Evolutionary conservation across 164 flowering plant genomes (phyloP).

Genomic region (Brasenia schreberi): DNA sequence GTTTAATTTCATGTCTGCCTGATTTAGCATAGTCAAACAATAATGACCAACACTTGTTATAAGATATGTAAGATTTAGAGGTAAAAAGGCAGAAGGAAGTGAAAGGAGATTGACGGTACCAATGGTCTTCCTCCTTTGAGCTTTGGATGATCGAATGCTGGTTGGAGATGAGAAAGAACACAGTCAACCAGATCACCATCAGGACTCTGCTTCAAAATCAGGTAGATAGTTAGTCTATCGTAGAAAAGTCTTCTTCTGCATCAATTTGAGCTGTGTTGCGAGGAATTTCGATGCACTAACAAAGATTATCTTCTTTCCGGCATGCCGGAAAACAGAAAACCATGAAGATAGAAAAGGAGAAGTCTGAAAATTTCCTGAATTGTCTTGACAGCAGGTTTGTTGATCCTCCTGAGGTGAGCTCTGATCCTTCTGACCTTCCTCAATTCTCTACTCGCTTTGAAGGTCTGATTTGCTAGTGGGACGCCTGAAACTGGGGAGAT

Average conservation of each 20-base stretch:
- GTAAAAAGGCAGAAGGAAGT: background rate
- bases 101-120: conserved; percentile 23
- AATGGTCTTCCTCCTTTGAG: conserved; percentile 71
- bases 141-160: conserved; percentile 92
- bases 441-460: conserved; percentile 44
- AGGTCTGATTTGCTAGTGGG: conserved; percentile 20
- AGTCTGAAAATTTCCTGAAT: conserved; percentile 22
- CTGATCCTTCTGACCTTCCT: conserved; percentile 45
- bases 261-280: background rate
- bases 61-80: too few relatives aligned
- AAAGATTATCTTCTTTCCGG: background rate
- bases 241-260: background rate
- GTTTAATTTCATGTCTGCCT: too few relatives aligned
- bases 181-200: conserved; percentile 97
- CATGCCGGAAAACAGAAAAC: background rate
- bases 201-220: conserved; percentile 49
- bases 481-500: background rate
- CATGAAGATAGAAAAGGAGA: background rate
- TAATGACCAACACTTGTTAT: too few relatives aligned
- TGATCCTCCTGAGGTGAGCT: conserved; percentile 59
- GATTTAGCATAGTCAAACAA: too few relatives aligned
- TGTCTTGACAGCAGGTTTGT: conserved; percentile 78
- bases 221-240: background rate
- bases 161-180: conserved; percentile 76
- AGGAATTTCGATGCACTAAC: background rate